phyloP scores from a whole-genome alignment of 108 stramenopile genomes.

The Fragilariopsis cylindrus region DNA sequence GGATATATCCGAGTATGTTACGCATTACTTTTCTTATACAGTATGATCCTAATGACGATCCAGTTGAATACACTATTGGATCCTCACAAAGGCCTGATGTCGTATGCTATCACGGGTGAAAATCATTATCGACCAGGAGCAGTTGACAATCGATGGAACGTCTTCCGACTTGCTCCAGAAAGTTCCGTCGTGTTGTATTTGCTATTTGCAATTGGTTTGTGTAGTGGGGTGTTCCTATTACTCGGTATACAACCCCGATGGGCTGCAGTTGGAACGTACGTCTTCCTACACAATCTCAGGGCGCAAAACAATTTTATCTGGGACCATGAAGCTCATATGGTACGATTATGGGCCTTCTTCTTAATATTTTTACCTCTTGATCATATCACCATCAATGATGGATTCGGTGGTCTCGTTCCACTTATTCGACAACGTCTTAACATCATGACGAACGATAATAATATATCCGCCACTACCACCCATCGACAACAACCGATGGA shows the following conservation, averaged over 20 bases:
- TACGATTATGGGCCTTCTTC: constrained; percentile 14
- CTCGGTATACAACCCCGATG: constrained; percentile 16
- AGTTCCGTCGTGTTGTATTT: constrained; percentile 1
- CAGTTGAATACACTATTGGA: constrained; percentile 1
- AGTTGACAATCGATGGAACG: background rate
- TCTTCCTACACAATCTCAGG: background rate
- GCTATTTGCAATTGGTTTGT: background rate
- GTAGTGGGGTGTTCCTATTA: background rate
- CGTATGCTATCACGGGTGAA: constrained; percentile 7
- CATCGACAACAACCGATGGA: background rate
- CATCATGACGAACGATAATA: background rate
- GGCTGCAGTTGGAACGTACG: background rate
- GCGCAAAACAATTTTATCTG: background rate
- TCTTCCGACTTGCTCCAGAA: constrained; percentile 1
- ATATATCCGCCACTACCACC: background rate
- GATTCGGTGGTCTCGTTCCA: constrained; percentile 5
- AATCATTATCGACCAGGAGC: background rate
- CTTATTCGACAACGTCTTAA: background rate
- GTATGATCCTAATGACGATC: background rate
- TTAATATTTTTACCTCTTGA: constrained; percentile 13
- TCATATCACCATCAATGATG: constrained; percentile 15
- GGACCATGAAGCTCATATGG: constrained; percentile 15
- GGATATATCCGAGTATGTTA: constrained; percentile 10
- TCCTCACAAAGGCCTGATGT: constrained; percentile 11
- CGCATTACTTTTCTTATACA: constrained; percentile 8